Conservation (phyloP, 2,329 filamentous ascomycete species). For the Capronia coronata region DNA sequence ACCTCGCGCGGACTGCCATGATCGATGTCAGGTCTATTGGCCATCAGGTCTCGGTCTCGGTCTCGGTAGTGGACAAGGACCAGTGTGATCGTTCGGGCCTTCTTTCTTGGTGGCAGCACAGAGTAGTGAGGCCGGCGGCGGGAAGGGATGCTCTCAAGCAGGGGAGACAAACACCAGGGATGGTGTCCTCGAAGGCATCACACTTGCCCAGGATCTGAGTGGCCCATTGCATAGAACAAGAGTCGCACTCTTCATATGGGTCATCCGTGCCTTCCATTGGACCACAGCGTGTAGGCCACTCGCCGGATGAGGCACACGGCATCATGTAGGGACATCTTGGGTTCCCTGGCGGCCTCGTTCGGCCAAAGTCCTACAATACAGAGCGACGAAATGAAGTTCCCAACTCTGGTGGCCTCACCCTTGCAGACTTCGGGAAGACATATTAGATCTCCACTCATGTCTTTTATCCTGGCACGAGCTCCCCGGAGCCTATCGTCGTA, state of each 20-base stretch:
- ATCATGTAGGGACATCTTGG: neutral
- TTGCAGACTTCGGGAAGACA: neutral
- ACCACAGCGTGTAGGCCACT: neutral
- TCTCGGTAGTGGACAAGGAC: conserved; percentile 19
- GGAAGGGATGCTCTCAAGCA: neutral
- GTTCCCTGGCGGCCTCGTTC: neutral
- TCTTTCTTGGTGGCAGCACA: neutral
- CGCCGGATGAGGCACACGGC: neutral
- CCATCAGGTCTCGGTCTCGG: conserved; percentile 7
- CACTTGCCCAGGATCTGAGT: neutral
- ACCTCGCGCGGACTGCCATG: conserved; percentile 52
- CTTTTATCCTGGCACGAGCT: neutral
- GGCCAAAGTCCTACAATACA: neutral
- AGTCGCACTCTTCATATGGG: neutral
- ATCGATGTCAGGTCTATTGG: conserved; percentile 53
- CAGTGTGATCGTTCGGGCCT: neutral
- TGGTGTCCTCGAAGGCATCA: neutral
- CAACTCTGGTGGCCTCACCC: neutral
- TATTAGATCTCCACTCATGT: neutral
- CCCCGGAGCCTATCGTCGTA: neutral
- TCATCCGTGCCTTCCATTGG: neutral
- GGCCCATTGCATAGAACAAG: neutral
- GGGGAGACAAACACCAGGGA: neutral
- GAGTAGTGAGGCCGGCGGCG: neutral
- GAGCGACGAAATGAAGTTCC: neutral